These are phyloP conservation scores for Penicillium fuscoglaucum DNA, from an alignment of 2,329 filamentous ascomycete species.

Conservation along the genomic window DNA sequence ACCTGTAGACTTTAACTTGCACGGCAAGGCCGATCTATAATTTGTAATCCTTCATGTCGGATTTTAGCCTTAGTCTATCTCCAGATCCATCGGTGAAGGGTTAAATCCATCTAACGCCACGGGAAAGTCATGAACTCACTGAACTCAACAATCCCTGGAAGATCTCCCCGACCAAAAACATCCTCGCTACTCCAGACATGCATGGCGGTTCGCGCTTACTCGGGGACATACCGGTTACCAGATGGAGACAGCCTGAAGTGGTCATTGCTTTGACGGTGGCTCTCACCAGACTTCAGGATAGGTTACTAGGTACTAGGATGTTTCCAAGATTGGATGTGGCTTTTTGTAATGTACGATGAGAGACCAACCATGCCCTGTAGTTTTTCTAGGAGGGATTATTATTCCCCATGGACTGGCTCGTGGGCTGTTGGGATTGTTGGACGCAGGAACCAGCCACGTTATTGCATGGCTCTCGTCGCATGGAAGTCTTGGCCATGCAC, in stretches of 20 bases:
- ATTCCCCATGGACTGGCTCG: not conserved
- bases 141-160: not conserved
- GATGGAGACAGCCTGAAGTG: not conserved
- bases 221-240: not conserved
- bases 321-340: not conserved
- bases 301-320: not conserved
- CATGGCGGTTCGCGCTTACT: conserved; percentile 1
- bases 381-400: not conserved
- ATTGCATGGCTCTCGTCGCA: not conserved
- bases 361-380: conserved; percentile 2
- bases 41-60: not conserved
- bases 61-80: not conserved
- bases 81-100: not conserved
- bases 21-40: not conserved
- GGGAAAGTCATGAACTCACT: not conserved
- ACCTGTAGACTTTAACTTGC: not conserved
- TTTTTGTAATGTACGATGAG: not conserved
- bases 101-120: not conserved
- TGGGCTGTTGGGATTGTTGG: not conserved
- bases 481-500: conserved; percentile 8
- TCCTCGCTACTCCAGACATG: not conserved
- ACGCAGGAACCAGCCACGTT: conserved; percentile 27
- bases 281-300: not conserved
- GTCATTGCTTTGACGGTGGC: not conserved
- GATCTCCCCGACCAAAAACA: not conserved